Conservation (phyloP, 805 yeast genomes). For the Wickerhamomyces alni region DNA sequence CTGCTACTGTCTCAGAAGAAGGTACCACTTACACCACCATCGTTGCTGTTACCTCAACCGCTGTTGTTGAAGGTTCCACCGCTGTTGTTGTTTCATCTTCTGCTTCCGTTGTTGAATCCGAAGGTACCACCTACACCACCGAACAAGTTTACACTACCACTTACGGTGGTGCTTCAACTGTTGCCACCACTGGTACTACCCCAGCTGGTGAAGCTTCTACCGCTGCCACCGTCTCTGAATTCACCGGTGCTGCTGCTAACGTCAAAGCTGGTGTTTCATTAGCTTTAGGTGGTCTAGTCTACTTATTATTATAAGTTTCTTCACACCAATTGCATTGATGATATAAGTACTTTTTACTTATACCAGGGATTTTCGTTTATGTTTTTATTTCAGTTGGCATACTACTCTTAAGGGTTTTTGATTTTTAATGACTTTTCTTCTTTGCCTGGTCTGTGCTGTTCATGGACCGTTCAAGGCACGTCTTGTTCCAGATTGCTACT, state of each 20-base stretch:
- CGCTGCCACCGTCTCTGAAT: slow-evolving; percentile 5
- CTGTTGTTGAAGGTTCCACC: slow-evolving; percentile 5
- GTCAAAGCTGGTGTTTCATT: slow-evolving; percentile 19
- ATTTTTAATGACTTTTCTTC: background rate
- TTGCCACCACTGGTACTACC: slow-evolving; percentile 6
- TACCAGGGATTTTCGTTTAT: no score
- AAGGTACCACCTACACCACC: slow-evolving; percentile 1
- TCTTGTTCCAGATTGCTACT: no score
- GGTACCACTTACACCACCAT: slow-evolving; percentile 2
- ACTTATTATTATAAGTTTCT: slow-evolving; percentile 21
- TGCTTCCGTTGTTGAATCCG: slow-evolving; percentile 1
- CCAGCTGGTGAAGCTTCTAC: slow-evolving; percentile 2
- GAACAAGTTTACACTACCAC: background rate
- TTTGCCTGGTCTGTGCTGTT: background rate
- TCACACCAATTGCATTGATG: background rate
- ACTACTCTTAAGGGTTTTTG: slow-evolving; percentile 1
- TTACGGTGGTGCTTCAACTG: slow-evolving; percentile 6
- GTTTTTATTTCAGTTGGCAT: background rate
- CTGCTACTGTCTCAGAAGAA: slow-evolving; percentile 11
- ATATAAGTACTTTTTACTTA: background rate
- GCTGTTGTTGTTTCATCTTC: slow-evolving; percentile 5
- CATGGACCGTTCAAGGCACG: no score
- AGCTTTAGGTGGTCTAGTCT: slow-evolving; percentile 25
- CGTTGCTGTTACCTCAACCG: slow-evolving; percentile 4
- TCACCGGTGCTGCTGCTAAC: slow-evolving; percentile 19